A percentile compares a stretch with the other conserved stretches of the same genome.
phyloP scores from a whole-genome alignment of 768 basidiomycete genomes.

The Favolaschia claudopus region DNA sequence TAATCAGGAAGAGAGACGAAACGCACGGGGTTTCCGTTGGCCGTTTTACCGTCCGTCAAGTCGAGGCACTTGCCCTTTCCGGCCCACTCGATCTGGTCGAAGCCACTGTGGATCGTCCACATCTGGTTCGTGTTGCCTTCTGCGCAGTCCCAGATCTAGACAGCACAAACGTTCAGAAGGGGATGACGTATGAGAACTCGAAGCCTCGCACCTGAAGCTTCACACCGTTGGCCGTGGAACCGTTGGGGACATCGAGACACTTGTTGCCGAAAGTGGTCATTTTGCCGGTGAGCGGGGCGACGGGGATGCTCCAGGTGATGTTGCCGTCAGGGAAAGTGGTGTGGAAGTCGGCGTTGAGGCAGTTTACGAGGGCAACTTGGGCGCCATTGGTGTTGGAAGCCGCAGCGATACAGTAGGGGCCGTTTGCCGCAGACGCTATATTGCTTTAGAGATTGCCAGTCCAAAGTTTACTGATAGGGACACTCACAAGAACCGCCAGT shows the following conservation, averaged over 20 bases:
- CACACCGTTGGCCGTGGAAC: conserved; percentile 30
- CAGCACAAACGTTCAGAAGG: too few relatives aligned
- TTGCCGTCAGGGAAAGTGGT: conserved; percentile 14
- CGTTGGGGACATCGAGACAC: conserved; percentile 33
- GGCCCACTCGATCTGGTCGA: neutral
- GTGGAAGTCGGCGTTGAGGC: conserved; percentile 9
- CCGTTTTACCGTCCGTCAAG: neutral
- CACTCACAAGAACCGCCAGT: neutral
- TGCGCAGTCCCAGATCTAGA: conserved; percentile 27
- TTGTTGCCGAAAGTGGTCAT: conserved; percentile 12
- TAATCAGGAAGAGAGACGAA: neutral
- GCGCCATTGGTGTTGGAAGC: conserved; percentile 4
- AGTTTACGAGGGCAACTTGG: conserved; percentile 10
- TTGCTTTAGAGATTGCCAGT: neutral
- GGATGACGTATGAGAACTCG: too few relatives aligned
- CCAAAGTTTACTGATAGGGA: too few relatives aligned
- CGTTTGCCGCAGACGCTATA: neutral
- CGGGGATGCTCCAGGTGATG: conserved; percentile 16
- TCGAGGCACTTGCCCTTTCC: conserved; percentile 10
- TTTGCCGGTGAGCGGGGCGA: neutral
- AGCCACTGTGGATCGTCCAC: neutral
- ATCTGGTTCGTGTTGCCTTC: conserved; percentile 6
- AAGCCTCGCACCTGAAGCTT: conserved; percentile 36
- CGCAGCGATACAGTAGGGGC: conserved; percentile 12
- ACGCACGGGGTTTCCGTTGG: neutral